Evolutionary conservation across 371 early-diverging fungal species (phyloP), one percentile per base, ranked within the genome.

Genomic region (Haplosporangium sp.): DNA sequence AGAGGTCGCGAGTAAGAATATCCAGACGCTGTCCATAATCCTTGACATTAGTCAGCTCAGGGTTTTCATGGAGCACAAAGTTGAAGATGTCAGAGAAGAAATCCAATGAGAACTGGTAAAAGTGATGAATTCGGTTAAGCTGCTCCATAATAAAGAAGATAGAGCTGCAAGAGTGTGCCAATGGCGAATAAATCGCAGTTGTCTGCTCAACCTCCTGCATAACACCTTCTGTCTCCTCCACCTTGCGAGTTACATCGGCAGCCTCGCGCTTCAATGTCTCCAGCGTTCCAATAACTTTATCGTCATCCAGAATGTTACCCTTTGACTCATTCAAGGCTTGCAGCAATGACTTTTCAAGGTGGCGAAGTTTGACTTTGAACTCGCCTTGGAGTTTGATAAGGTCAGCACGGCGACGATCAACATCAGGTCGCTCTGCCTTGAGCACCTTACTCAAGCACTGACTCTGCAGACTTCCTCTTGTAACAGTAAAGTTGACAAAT

Each of bases 401-500:
- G 65, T 98, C 98, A 1, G 95, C 93, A 55, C 99, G 89, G 72
- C 96, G 94, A 65, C 91, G 87, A 71, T 98, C 98, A 1, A 96
- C 95, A 81, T 99, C 99, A 1, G 99, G 98, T 39, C 98, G 86
- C 86, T 98, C 97, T 34, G 93, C 92, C 79, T 95, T 95, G 67
- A 99, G 88, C 1, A 98, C 95, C 87, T 95, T 93, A 79, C 97
- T 95, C 84, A 99, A 86, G 85, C 98, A 97, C 86, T 99, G 99
- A 67, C 94, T 94, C 84, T 98, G 97, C 69, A 99, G 86, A 87
- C 96, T 96, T 59, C 94, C 93, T 34, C 96, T 92, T 5, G 99
- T 99, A 6, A 98, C 96, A 4, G 99, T 97, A 82, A 98, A 99
- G 91, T 98, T 99, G 64, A 98, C 98, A 87, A 99, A 96, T 0